Evolutionary conservation across 352 stramenopile species (phyloP), one percentile per base, ranked within the genome.

Genomic region (Phytophthora hibernalis): DNA sequence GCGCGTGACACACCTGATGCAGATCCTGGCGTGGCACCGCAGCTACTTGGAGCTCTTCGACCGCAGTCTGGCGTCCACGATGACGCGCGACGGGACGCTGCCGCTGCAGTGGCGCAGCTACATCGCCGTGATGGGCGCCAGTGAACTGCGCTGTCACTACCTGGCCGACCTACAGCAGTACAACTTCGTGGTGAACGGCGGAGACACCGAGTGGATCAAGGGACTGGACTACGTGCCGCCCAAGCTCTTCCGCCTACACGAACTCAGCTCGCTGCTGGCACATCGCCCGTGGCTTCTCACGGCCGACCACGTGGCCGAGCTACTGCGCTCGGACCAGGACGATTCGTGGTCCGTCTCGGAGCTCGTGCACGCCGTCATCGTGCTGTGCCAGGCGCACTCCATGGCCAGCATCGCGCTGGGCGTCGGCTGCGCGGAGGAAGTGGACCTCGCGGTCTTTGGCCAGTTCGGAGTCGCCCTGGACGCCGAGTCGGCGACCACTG

Each of bases 271-370:
- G 22, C 54, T 95, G n/a, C 54, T 96, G 15, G 89, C 89, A 0
- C 89, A 96, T 62, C 87, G 85, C 5, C 89, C 89, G n/a, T 96
- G 89, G 89, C 73, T 96, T 37, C 70, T 96, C 42, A 92, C 82
- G 21, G 73, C 70, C 8, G 65, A 92, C 5, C 86, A 96, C 50
- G 88, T 96, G 28, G 80, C 80, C 0, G 85, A 93, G 13, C 72
- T 96, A 48, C 64, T 94, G 22, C 72, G 71, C 9, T 89, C 82
- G 2, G 77, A 92, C 31, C 79, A 89, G 44, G 82, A 92, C 30
- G 83, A 91, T 24, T 92, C 87, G 65, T 96, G 88, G 88, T 96
- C 88, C 2, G 85, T 95, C 10, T 90, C 88, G 22, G 88, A 96
- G 70, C 76, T 96, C 15, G 88, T 95, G 31, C 88, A 96, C 56